Conservation (phyloP, 345 rosid species). For the Xanthoceras sorbifolium region DNA sequence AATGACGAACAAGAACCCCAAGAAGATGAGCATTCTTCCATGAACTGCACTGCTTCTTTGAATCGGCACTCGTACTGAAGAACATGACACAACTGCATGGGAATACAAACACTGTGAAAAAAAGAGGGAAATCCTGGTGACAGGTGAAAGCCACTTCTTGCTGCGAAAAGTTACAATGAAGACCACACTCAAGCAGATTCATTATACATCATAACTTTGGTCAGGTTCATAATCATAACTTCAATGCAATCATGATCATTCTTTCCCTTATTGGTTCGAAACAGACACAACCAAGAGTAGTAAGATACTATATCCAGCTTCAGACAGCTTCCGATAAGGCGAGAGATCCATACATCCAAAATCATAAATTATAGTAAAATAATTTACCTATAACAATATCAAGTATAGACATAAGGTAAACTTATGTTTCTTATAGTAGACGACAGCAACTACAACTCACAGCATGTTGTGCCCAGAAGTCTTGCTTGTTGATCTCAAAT, state of each 20-base stretch:
- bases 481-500: slow-evolving; percentile 65
- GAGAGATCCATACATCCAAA: background rate
- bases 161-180: background rate
- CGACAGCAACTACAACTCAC: slow-evolving; percentile 45
- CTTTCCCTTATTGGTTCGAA: background rate
- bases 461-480: slow-evolving; percentile 86
- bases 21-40: slow-evolving; percentile 65
- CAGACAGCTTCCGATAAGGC: background rate
- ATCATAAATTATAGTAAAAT: background rate
- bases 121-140: background rate
- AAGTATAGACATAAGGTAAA: background rate
- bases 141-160: background rate
- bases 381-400: slow-evolving; percentile 6
- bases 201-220: background rate
- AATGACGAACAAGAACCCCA: slow-evolving; percentile 78
- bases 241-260: background rate
- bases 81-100: slow-evolving; percentile 81
- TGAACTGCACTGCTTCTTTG: slow-evolving; percentile 83
- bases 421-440: background rate
- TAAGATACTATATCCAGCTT: background rate
- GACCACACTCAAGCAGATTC: background rate
- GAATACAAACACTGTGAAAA: slow-evolving; percentile 11
- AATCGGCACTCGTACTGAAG: slow-evolving; percentile 74
- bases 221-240: background rate
- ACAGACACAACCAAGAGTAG: background rate